Conservation (phyloP, 306 rosid genomes). For the Vigna radiata region DNA sequence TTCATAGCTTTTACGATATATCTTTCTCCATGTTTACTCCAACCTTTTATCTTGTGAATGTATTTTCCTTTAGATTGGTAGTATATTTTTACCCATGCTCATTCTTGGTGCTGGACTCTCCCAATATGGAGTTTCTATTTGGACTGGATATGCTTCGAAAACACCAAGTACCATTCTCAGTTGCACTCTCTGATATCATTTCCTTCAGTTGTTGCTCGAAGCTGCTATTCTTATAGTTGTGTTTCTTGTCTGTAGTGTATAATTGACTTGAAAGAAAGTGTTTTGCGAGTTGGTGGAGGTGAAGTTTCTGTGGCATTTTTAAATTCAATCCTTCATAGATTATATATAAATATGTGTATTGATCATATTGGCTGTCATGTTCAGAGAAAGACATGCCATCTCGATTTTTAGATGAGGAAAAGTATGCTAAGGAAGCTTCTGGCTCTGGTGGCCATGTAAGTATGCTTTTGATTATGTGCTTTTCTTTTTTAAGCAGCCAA, state of each 20-base stretch:
- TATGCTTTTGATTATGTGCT: constrained; percentile 1
- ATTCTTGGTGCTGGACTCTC: constrained; percentile 82
- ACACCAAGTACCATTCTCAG: constrained; percentile 75
- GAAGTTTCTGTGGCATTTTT: constrained; percentile 93
- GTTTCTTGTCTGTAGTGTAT: constrained; percentile 46
- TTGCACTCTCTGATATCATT: constrained; percentile 13
- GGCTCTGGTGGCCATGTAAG: constrained; percentile 78
- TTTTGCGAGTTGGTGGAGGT: constrained; percentile 95
- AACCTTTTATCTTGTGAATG: constrained; percentile 16
- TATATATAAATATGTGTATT: constrained; percentile 14
- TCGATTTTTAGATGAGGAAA: constrained; percentile 70
- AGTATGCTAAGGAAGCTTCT: constrained; percentile 67
- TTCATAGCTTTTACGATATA: neutral
- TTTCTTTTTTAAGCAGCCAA: constrained; percentile 7
- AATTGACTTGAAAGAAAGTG: constrained; percentile 84
- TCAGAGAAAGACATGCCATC: constrained; percentile 93
- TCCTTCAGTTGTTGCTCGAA: constrained; percentile 30
- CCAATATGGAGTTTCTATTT: constrained; percentile 96
- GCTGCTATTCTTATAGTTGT: constrained; percentile 39
- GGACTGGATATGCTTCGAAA: constrained; percentile 98
- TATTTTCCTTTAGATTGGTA: constrained; percentile 73
- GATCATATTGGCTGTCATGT: constrained; percentile 36
- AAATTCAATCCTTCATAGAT: constrained; percentile 13
- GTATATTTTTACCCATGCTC: constrained; percentile 90
- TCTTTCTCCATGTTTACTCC: neutral